Evolutionary conservation across 1,139 yeast species (phyloP).

Genomic region (Hemisphaericaspora lyxosophila): DNA sequence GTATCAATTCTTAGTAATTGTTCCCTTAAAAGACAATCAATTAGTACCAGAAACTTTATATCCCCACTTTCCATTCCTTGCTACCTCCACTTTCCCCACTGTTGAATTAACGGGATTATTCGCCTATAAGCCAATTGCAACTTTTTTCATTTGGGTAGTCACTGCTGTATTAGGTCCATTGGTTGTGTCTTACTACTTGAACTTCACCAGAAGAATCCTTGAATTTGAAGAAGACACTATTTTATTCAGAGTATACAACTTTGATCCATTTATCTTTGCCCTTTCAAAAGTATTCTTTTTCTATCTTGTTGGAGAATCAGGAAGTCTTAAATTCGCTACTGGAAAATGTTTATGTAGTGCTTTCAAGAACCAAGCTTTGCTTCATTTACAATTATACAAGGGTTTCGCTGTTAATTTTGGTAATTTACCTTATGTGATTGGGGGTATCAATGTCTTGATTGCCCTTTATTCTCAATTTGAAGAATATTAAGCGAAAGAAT

Average conservation of each 20-base stretch:
- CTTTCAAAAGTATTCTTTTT: slow-evolving; percentile 48
- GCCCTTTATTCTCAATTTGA: slow-evolving; percentile 54
- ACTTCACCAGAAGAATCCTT: slow-evolving; percentile 51
- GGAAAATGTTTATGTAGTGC: slow-evolving; percentile 36
- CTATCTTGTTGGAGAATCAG: slow-evolving; percentile 39
- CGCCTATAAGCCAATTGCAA: slow-evolving; percentile 29
- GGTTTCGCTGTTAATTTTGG: slow-evolving; percentile 42
- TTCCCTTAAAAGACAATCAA: slow-evolving; percentile 38
- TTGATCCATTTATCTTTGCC: slow-evolving; percentile 61
- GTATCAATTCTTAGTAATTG: slow-evolving; percentile 36
- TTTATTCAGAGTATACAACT: slow-evolving; percentile 38
- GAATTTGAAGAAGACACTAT: slow-evolving; percentile 40
- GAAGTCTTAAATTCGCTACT: slow-evolving; percentile 29
- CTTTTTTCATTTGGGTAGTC: slow-evolving; percentile 41
- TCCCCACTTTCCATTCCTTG: slow-evolving; percentile 33
- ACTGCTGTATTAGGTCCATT: slow-evolving; percentile 46
- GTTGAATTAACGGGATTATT: slow-evolving; percentile 40
- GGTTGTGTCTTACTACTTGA: slow-evolving; percentile 49
- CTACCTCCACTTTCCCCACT: slow-evolving; percentile 24
- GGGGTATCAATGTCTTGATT: slow-evolving; percentile 47
- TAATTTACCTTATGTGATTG: slow-evolving; percentile 47
- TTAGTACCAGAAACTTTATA: slow-evolving; percentile 41
- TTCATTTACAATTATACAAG: slow-evolving; percentile 40
- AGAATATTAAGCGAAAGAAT: slow-evolving; percentile 25
- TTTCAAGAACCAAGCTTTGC: slow-evolving; percentile 33